A percentile compares a stretch with the other conserved stretches of the same genome.
Conservation (phyloP, 495 filamentous ascomycete genomes). For the Viridothelium virens region DNA sequence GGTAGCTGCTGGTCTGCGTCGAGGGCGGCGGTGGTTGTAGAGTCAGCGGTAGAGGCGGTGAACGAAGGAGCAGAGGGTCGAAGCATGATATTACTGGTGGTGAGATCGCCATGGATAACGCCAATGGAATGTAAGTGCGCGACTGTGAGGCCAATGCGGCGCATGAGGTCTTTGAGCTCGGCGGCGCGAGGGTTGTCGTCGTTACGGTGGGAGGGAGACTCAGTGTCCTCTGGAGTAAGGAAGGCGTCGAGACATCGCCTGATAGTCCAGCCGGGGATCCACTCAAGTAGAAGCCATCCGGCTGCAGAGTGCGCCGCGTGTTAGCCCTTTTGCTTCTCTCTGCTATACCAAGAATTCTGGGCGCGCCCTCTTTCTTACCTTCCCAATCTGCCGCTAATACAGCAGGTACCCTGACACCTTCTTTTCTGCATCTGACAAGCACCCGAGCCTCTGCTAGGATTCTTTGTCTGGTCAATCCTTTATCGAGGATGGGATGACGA, state of each 20-base stretch:
- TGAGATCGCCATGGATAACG: constrained; percentile 90
- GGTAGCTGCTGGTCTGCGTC: not conserved
- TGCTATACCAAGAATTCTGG: not conserved
- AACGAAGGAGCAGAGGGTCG: constrained; percentile 32
- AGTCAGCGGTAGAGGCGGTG: not conserved
- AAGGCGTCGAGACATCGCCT: constrained; percentile 7
- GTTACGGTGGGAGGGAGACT: not conserved
- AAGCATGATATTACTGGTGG: constrained; percentile 95
- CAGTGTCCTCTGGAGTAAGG: not conserved
- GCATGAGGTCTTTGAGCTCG: constrained; percentile 2
- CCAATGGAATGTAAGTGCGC: constrained; percentile 62
- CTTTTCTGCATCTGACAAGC: constrained; percentile 61
- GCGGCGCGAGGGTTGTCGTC: not conserved
- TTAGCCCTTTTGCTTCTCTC: constrained; percentile 20
- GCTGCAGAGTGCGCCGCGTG: constrained; percentile 18
- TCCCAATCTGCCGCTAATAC: constrained; percentile 69
- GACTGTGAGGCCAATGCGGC: constrained; percentile 3
- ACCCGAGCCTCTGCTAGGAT: constrained; percentile 82
- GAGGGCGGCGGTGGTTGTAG: constrained; percentile 1
- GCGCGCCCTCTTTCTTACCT: constrained; percentile 17
- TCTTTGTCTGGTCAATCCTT: constrained; percentile 74
- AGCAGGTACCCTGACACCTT: constrained; percentile 70
- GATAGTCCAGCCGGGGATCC: constrained; percentile 56
- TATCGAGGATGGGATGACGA: constrained; percentile 85
- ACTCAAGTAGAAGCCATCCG: constrained; percentile 87